Evolutionary conservation across 768 basidiomycete genomes (phyloP), one percentile per base, ranked within the genome.

Genomic region (Russula emetica): DNA sequence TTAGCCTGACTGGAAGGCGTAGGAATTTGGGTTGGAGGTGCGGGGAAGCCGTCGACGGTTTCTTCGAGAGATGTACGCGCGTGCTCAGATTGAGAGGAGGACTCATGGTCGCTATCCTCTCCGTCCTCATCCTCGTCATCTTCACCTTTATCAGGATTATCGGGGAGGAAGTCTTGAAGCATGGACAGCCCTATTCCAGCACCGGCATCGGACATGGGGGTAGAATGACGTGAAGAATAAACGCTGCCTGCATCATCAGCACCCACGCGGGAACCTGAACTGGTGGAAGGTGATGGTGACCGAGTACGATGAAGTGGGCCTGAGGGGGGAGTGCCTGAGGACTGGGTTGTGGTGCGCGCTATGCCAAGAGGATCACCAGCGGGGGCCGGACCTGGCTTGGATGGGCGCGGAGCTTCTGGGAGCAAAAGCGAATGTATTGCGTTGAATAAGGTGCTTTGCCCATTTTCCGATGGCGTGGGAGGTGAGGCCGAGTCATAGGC

Each of bases 101-200:
- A 66, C 32, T 70, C 55, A 18, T 70, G 69, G 11, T 66, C 66
- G 18, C n/a, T 67, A 9, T 60, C 67, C 1, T 69, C 72, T 1
- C 20, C 40, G 10, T 20, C 32, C 16, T 62, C 71, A 9, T 52
- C 62, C 20, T 69, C 71, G 20, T 72, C 71, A 1, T 70, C 70
- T 2, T 69, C 72, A 0, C 68, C 69, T 0, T 68, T 71, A 11
- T 72, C 72, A 3, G 68, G 78, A 14, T 70, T 74, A 3, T 76
- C 79, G 66, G 75, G 70, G 44, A 76, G 73, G 69, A 83, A 72
- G 45, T 78, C 79, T 67, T 84, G 82, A 58, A 91, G 74, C 58
- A 90, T 73, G 2, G 85, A 85, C 38, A 90, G 73, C 1, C 89
- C 89, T 42, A 91, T 90, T 0, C 85, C 89, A 1, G 82, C 76